phyloP scores from a whole-genome alignment of 305 asterid species.

The Fraxinus baroniana region DNA sequence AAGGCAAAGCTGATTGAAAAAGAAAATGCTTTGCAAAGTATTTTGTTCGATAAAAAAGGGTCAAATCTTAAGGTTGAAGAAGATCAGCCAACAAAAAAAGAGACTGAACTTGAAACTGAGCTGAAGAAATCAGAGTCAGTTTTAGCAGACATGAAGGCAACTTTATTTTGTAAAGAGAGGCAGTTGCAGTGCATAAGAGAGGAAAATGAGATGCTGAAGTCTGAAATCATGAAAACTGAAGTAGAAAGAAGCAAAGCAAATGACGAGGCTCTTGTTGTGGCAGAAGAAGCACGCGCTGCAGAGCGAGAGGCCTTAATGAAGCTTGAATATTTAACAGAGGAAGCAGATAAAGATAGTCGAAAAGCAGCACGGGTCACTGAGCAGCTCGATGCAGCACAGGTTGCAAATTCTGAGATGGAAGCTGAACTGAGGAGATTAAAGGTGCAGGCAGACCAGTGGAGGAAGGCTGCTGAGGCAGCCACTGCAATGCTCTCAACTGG shows the following conservation, averaged over 20 bases:
- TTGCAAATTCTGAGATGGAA: constrained; percentile 66
- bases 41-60: constrained; percentile 30
- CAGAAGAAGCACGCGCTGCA: constrained; percentile 52
- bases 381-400: constrained; percentile 75
- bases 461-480: constrained; percentile 96
- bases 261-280: constrained; percentile 45
- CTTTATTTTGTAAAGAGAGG: constrained; percentile 47
- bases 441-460: constrained; percentile 92
- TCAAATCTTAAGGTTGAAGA: constrained; percentile 28
- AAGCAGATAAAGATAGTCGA: constrained; percentile 65
- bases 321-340: constrained; percentile 63
- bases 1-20: constrained; percentile 37
- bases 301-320: constrained; percentile 63
- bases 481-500: constrained; percentile 71
- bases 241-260: constrained; percentile 35
- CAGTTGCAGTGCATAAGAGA: constrained; percentile 43
- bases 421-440: constrained; percentile 73
- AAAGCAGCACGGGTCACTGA: constrained; percentile 53
- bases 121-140: constrained; percentile 35
- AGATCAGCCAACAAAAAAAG: constrained; percentile 25
- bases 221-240: constrained; percentile 48
- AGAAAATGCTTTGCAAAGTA: constrained; percentile 34
- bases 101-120: constrained; percentile 32
- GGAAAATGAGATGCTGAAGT: constrained; percentile 63
- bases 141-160: constrained; percentile 44